These are phyloP conservation scores for Diplodia corticola DNA, from an alignment of 2,329 filamentous ascomycete species.

Conservation along the genomic window DNA sequence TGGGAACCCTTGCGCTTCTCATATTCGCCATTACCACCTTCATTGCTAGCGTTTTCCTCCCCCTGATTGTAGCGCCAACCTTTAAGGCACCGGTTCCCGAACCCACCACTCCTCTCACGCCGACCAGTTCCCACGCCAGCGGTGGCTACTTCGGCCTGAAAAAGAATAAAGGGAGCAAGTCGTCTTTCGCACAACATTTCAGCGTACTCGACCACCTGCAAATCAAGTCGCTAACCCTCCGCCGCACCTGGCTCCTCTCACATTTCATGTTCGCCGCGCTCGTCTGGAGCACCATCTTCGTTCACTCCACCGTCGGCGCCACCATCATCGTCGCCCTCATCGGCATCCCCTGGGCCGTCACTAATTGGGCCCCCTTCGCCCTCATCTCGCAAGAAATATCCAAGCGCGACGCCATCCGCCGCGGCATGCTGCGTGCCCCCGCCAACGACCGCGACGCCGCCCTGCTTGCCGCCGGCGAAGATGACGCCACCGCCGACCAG, in stretches of 20 bases:
- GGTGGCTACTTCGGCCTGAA: conserved; percentile 30
- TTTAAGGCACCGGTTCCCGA: conserved; percentile 56
- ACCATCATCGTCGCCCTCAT: conserved; percentile 78
- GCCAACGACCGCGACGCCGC: conserved; percentile 35
- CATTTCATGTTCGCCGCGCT: conserved; percentile 79
- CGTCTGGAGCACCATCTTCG: conserved; percentile 82
- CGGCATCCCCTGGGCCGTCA: conserved; percentile 89
- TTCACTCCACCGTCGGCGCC: conserved; percentile 68
- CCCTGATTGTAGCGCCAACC: conserved; percentile 80
- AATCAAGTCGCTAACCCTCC: conserved; percentile 82
- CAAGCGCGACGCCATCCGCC: conserved; percentile 69
- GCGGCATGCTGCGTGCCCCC: conserved; percentile 46
- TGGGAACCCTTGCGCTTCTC: conserved; percentile 86
- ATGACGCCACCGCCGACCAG: conserved; percentile 64
- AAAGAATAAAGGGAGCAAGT: conserved; percentile 14
- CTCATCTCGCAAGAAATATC: conserved; percentile 93
- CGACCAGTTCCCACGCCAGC: conserved; percentile 39
- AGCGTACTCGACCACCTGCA: conserved; percentile 63
- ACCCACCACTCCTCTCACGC: conserved; percentile 42
- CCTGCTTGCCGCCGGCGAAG: conserved; percentile 47
- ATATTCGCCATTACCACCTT: conserved; percentile 87
- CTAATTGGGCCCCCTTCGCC: conserved; percentile 92
- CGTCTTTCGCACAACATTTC: conserved; percentile 21
- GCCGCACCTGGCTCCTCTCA: conserved; percentile 81
- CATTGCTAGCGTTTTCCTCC: conserved; percentile 76